Evolutionary conservation across 1,284 basidiomycete species (phyloP), one percentile per base, ranked within the genome.

Genomic region (Sporisorium exsertum): DNA sequence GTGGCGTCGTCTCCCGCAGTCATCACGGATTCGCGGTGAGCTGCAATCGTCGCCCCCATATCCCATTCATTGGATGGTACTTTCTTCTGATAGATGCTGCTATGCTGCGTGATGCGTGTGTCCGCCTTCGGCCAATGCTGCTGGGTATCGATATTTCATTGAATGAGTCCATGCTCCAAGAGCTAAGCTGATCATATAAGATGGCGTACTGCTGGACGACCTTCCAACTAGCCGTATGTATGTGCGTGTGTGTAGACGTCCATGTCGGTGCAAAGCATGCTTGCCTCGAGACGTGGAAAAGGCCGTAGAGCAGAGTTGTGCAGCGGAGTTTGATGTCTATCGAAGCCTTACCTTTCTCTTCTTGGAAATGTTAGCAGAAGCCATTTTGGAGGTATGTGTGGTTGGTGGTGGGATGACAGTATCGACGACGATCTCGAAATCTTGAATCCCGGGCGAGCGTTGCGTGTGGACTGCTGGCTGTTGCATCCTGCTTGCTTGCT

Each of bases 351-450:
- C 79, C 79, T 83, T 83, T 77, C 82, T 83, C 81, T 78, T 82
- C 77, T 84, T 84, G 79, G 81, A 82, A 71, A 84, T 82, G 71
- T 82, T 81, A 72, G 81, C 68, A 51, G 79, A 78, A 72, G 78
- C 76, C 78, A 81, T 81, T 61, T 74, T 81, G 75, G 68, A 63
- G 71, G 57, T 66, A 62, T 69, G 58, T 72, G 63, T 51, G 46
- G 60, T 63, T 72, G 75, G 67, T 76, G 61, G 63, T 68, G 26
- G 53, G 58, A 58, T 37, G 62, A 22, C 54, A 66, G 57, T 49
- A 53, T 45, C 61, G 61, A 64, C 49, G 64, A 58, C 51, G 24
- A 58, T n/a, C 32, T 50, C 55, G 54, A 64, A 58, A 49, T 32
- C 50, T 71, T 64, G 68, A 71, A 71, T 63, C 46, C 40, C 51